Evolutionary conservation across 164 flowering plant genomes (phyloP).

Genomic region (Piper betle): DNA sequence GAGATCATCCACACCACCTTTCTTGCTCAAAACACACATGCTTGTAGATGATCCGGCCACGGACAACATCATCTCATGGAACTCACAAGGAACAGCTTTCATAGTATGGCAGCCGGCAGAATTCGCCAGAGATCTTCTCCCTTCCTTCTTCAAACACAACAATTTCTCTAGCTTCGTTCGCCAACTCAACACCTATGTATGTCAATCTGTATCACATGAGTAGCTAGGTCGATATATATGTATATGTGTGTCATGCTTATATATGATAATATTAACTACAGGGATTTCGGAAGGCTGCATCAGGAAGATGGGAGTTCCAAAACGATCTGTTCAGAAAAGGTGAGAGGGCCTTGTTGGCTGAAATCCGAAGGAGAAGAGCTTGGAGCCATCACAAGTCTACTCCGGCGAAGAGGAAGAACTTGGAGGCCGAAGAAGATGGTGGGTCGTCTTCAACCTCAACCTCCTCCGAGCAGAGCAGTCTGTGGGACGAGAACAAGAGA

Average conservation of each 20-base stretch:
- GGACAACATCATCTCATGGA: constrained; percentile 60
- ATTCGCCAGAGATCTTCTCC: constrained; percentile 70
- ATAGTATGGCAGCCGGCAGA: constrained; percentile 78
- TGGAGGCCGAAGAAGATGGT: constrained; percentile 34
- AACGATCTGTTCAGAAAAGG: constrained; percentile 59
- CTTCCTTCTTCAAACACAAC: constrained; percentile 74
- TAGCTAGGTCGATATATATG: no score
- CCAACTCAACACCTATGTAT: constrained; percentile 83
- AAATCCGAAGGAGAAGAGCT: constrained; percentile 60
- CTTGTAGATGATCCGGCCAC: constrained; percentile 59
- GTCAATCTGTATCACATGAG: not conserved
- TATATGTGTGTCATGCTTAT: not conserved
- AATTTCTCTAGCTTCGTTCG: constrained; percentile 90
- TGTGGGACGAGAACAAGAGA: constrained; percentile 50
- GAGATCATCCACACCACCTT: constrained; percentile 49
- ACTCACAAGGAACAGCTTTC: constrained; percentile 51
- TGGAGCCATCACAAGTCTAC: constrained; percentile 21
- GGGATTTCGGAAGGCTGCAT: constrained; percentile 64
- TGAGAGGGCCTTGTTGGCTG: constrained; percentile 28
- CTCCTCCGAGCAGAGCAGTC: constrained; percentile 26
- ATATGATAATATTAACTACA: not conserved
- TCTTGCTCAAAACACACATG: constrained; percentile 56
- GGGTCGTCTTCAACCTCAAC: constrained; percentile 46
- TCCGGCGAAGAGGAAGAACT: constrained; percentile 1
- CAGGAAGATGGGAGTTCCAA: constrained; percentile 76